Base-by-base conservation (phyloP, 2,329 filamentous ascomycete species). In the Claviceps arundinis region DNA sequence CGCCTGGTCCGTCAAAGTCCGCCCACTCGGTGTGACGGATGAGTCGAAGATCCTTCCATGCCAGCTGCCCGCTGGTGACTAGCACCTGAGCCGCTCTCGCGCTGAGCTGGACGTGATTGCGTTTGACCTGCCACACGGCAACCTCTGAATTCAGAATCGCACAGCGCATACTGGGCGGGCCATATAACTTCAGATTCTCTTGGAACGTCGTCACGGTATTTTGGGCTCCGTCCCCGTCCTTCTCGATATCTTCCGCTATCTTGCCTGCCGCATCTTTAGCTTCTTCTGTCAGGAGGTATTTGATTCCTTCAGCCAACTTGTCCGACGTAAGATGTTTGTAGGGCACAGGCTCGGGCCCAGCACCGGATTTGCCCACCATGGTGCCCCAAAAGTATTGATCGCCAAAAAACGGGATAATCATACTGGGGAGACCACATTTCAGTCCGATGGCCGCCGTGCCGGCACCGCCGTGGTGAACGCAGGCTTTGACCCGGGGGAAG, bases 381-480 rank as follows among this genome's bases (percentile, higher is more conserved):
- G 73, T 72, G 2, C 85, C 85, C 85, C 86, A 89, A 62, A 89
- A 89, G 48, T 83, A 77, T 64, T 89, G 85, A 61, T 89, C 85
- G 2, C 85, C 85, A 57, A 89, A 89, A 67, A 89, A 89, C 0
- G 85, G 85, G 2, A 89, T 82, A 26, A 89, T 77, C 78, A 88
- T 84, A 5, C 82, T 87, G 0, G 85, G 85, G 59, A 77, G 79
- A 3, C 77, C 85, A 56, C 77, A 84, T 62, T 85, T 86, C 37
- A 89, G 70, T 1, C 84, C 84, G 47, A 85, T 85, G 1, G 85
- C 85, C 0, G 84, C 87, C 0, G 85, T 89, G 2, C 85, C 85
- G 0, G 86, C 86, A 13, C 85, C 85, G n/a, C 85, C 85, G 56
- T 89, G 85, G 55, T 87, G 85, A 1, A 89, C 78, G 3, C 83